phyloP scores from a whole-genome alignment of 352 stramenopile genomes.

The Phytophthora palmivora region DNA sequence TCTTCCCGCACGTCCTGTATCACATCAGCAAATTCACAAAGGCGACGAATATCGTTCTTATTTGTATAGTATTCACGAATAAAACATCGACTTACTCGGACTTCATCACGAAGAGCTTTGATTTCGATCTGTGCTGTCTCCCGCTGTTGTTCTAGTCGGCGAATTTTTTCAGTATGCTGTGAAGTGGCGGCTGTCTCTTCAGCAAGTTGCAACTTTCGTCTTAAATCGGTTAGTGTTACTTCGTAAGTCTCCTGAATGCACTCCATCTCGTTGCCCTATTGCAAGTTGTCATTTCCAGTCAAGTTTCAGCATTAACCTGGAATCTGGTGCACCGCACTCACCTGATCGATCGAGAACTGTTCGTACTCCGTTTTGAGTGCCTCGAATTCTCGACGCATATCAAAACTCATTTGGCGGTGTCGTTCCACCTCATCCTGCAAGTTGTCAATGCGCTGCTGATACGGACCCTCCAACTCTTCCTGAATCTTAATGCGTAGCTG shows the following conservation, averaged over 20 bases:
- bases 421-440: constrained; percentile 81
- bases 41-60: not conserved
- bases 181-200: constrained; percentile 52
- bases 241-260: constrained; percentile 75
- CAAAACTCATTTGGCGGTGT: constrained; percentile 69
- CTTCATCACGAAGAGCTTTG: constrained; percentile 64
- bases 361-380: constrained; percentile 88
- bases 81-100: constrained; percentile 46
- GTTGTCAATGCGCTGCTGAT: constrained; percentile 67
- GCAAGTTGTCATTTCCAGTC: constrained; percentile 2
- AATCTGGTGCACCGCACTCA: constrained; percentile 12
- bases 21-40: constrained; percentile 4
- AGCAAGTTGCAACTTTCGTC: constrained; percentile 51
- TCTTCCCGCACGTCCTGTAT: constrained; percentile 64
- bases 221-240: constrained; percentile 62
- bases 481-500: constrained; percentile 86
- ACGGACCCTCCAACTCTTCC: constrained; percentile 79
- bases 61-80: not conserved
- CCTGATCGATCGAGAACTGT: constrained; percentile 80
- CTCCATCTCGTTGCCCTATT: constrained; percentile 75
- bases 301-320: not conserved
- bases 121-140: constrained; percentile 65
- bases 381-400: constrained; percentile 77
- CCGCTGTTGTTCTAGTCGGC: constrained; percentile 61
- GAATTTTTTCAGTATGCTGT: constrained; percentile 48